Conservation (phyloP, 1,284 basidiomycete species). For the Coniferiporia sulphurascens region DNA sequence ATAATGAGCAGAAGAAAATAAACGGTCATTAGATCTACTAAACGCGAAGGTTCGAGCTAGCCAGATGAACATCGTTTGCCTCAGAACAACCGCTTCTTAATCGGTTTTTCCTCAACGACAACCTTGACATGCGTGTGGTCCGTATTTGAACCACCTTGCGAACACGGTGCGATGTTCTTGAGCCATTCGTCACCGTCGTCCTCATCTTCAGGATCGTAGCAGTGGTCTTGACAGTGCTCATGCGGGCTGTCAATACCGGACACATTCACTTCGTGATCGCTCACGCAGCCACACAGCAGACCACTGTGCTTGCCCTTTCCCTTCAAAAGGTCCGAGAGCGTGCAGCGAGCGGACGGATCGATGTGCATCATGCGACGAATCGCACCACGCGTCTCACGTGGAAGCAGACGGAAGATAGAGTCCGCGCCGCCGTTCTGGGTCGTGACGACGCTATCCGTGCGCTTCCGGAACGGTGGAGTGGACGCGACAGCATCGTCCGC, state of each 20-base stretch:
- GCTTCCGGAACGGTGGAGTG: slow-evolving; percentile 25
- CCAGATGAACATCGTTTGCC: too few species aligned
- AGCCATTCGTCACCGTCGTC: slow-evolving; percentile 79
- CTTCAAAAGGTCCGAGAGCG: slow-evolving; percentile 87
- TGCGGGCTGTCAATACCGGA: slow-evolving; percentile 30
- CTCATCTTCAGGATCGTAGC: slow-evolving; percentile 57
- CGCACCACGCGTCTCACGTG: slow-evolving; percentile 85
- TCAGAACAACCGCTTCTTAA: slow-evolving; percentile 68
- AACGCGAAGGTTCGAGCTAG: neutral
- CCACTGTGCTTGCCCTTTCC: slow-evolving; percentile 73
- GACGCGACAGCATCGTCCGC: neutral
- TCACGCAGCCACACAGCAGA: slow-evolving; percentile 73
- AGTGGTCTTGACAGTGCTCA: slow-evolving; percentile 54
- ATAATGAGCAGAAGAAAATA: slow-evolving; percentile 8
- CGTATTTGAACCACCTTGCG: slow-evolving; percentile 36
- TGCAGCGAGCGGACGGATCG: slow-evolving; percentile 86
- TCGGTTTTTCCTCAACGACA: slow-evolving; percentile 62
- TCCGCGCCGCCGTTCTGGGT: slow-evolving; percentile 87
- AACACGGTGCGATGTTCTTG: slow-evolving; percentile 69
- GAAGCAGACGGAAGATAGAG: slow-evolving; percentile 95
- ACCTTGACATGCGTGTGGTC: slow-evolving; percentile 68
- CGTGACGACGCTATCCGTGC: slow-evolving; percentile 65
- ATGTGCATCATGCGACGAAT: slow-evolving; percentile 93
- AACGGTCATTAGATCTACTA: slow-evolving; percentile 1
- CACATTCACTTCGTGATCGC: slow-evolving; percentile 22